Conservation (phyloP, 2,329 filamentous ascomycete species). For the Alternaria atra region DNA sequence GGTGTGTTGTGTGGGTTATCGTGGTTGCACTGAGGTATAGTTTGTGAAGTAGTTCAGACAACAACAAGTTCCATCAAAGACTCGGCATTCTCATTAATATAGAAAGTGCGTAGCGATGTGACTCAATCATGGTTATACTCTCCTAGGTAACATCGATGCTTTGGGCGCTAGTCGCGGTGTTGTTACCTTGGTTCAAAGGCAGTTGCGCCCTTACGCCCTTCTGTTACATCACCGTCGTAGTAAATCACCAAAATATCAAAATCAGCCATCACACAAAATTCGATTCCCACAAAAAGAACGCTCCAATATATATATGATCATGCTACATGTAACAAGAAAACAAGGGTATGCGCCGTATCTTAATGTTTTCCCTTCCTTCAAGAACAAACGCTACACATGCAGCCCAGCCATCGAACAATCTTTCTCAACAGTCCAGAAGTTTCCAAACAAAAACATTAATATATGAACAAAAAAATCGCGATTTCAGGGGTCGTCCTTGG, state of each 20-base stretch:
- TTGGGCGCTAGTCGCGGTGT: not conserved
- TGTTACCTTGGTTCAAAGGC: not conserved
- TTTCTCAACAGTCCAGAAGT: not conserved
- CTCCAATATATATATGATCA: conserved; percentile 13
- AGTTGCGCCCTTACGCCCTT: conserved; percentile 5
- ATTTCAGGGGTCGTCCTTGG: not conserved
- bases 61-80: not conserved
- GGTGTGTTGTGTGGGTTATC: not conserved
- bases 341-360: conserved; percentile 18
- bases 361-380: conserved; percentile 5
- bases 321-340: conserved; percentile 9
- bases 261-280: too few relatives aligned
- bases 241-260: too few relatives aligned
- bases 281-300: not conserved
- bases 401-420: not conserved
- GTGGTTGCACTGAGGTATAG: not conserved
- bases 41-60: too few relatives aligned
- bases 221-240: not conserved
- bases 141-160: not conserved
- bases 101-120: not conserved
- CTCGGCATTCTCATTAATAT: not conserved
- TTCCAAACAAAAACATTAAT: conserved; percentile 13
- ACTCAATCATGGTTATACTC: not conserved
- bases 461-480: conserved; percentile 9
- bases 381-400: conserved; percentile 4